Conservation (phyloP, 345 rosid genomes). For the Bretschneidera sinensis region DNA sequence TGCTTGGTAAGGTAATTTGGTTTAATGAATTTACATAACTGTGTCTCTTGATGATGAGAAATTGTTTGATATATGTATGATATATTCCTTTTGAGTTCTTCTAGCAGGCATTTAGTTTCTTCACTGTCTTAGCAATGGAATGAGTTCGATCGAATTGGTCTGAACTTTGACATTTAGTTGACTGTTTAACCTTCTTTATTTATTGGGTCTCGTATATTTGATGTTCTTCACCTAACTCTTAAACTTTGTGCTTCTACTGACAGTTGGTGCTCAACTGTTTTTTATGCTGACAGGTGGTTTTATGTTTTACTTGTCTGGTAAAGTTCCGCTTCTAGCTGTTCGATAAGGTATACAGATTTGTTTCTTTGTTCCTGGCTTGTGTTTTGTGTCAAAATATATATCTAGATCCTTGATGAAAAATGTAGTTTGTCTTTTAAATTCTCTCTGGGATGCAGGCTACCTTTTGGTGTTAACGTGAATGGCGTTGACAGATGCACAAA, state of each 20-base stretch:
- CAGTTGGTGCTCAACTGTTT: constrained; percentile 2
- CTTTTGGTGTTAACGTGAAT: constrained; percentile 37
- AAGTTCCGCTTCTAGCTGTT: constrained; percentile 12
- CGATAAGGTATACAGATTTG: constrained; percentile 11
- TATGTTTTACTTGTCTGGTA: constrained; percentile 21
- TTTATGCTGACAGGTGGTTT: constrained; percentile 13
- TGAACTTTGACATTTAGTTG: no score
- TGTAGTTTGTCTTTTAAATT: background rate
- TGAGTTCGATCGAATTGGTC: no score
- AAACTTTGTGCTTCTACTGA: background rate
- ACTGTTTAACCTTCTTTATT: background rate
- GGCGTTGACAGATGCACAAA: constrained; percentile 61
- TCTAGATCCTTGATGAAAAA: background rate
- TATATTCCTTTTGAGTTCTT: no score
- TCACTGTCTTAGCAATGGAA: constrained; percentile 7
- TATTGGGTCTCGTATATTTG: background rate
- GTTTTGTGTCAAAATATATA: background rate
- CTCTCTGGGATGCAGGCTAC: constrained; percentile 22
- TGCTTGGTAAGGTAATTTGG: no score
- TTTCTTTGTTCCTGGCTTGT: background rate
- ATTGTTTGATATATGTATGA: no score
- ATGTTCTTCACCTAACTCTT: no score
- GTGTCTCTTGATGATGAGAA: background rate
- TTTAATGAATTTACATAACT: no score
- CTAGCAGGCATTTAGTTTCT: background rate